Conservation (phyloP, 2,329 filamentous ascomycete species). For the Calonectria hawksworthii region DNA sequence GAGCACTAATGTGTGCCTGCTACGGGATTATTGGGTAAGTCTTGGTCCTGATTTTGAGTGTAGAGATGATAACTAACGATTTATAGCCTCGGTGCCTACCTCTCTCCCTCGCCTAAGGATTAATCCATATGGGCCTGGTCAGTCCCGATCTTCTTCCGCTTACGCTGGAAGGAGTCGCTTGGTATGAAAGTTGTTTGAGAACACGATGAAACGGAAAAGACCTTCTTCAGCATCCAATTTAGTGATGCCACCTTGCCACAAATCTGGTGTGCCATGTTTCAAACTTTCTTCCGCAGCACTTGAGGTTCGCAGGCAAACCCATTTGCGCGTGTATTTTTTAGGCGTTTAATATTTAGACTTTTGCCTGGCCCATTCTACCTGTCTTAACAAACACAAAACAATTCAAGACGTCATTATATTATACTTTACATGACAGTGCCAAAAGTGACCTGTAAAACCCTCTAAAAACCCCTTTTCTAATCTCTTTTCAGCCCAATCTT, state of each 20-base stretch:
- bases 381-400: background rate
- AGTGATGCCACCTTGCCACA: background rate
- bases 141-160: slow-evolving; percentile 1
- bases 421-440: background rate
- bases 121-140: background rate
- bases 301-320: background rate
- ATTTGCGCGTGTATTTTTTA: background rate
- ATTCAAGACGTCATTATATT: background rate
- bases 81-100: slow-evolving; percentile 18
- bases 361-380: background rate
- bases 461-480: slow-evolving; percentile 23
- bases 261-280: background rate
- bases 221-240: background rate
- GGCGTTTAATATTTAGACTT: slow-evolving; percentile 6
- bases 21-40: slow-evolving; percentile 64
- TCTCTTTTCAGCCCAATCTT: slow-evolving; percentile 63
- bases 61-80: background rate
- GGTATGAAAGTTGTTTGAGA: background rate
- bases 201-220: background rate
- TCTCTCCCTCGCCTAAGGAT: slow-evolving; percentile 19
- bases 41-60: background rate
- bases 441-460: background rate
- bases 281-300: background rate
- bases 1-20: slow-evolving; percentile 67
- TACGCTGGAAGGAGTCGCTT: background rate